A percentile compares a stretch with the other conserved stretches of the same genome.
Evolutionary conservation across 2,329 filamentous ascomycete species (phyloP).

Genomic region (Dothidotthia symphoricarpi): DNA sequence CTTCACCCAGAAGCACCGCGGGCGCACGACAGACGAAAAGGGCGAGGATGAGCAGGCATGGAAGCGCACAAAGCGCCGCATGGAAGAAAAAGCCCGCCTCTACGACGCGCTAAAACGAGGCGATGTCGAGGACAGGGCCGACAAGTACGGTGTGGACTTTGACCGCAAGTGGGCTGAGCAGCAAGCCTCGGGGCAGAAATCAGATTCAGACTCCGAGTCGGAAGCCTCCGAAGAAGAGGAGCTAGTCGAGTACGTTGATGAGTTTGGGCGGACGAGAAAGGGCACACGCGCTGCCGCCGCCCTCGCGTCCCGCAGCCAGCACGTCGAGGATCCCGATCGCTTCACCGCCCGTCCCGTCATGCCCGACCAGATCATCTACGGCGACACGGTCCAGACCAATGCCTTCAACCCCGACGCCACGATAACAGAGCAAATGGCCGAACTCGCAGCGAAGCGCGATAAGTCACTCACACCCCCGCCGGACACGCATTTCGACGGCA

Average conservation of each 20-base stretch:
- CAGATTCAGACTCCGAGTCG: slow-evolving; percentile 44
- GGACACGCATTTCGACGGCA: slow-evolving; percentile 80
- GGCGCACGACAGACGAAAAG: slow-evolving; percentile 56
- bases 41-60: slow-evolving; percentile 57
- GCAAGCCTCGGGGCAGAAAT: slow-evolving; percentile 44
- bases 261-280: slow-evolving; percentile 79
- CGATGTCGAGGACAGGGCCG: slow-evolving; percentile 64
- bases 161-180: slow-evolving; percentile 90
- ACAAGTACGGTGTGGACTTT: slow-evolving; percentile 78
- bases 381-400: slow-evolving; percentile 76
- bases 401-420: slow-evolving; percentile 77
- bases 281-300: slow-evolving; percentile 69
- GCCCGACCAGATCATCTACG: slow-evolving; percentile 74
- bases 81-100: slow-evolving; percentile 85
- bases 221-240: slow-evolving; percentile 52
- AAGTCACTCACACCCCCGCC: slow-evolving; percentile 76
- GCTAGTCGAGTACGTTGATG: slow-evolving; percentile 83
- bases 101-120: slow-evolving; percentile 90
- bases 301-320: slow-evolving; percentile 59
- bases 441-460: slow-evolving; percentile 75
- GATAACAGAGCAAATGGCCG: slow-evolving; percentile 68
- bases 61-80: slow-evolving; percentile 70
- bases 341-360: slow-evolving; percentile 67
- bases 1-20: slow-evolving; percentile 61
- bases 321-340: slow-evolving; percentile 61